Conservation (phyloP, 345 rosid genomes). For the Moricandia arvensis region DNA sequence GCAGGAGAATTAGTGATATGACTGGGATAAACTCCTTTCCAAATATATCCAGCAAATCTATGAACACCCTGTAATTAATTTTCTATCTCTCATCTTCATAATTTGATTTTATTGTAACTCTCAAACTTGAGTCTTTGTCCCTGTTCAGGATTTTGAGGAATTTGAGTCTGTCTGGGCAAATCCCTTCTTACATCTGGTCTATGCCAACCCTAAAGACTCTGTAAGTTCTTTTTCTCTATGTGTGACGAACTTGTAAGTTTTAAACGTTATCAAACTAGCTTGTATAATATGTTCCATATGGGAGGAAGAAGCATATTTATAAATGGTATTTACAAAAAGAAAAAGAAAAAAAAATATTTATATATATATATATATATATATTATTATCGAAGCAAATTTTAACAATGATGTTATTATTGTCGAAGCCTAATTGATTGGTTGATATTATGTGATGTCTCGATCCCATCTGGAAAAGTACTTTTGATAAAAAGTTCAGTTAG, state of each 20-base stretch:
- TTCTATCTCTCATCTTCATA: not conserved
- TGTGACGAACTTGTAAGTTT: not conserved
- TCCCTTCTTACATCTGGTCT: constrained; percentile 19
- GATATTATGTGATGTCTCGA: no score
- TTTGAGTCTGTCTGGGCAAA: constrained; percentile 15
- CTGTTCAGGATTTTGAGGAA: constrained; percentile 23
- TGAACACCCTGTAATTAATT: not conserved
- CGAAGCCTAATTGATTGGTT: not conserved
- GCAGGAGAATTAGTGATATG: constrained; percentile 49
- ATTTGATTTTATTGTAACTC: not conserved
- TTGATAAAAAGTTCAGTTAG: no score
- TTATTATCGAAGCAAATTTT: no score
- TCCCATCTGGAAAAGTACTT: no score
- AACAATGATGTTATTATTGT: not conserved
- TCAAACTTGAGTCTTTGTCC: not conserved
- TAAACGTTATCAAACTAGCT: not conserved
- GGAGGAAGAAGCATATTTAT: no score
- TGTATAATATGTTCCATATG: not conserved
- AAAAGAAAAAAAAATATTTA: no score
- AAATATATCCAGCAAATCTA: constrained; percentile 29
- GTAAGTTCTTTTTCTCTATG: not conserved
- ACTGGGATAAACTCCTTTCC: constrained; percentile 41
- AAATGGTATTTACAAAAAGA: no score
- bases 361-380: not conserved
- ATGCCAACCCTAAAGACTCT: not conserved